A percentile compares a stretch with the other conserved stretches of the same genome.
Conservation (phyloP, 139 green algal genomes). For the Ulvella scutata region DNA sequence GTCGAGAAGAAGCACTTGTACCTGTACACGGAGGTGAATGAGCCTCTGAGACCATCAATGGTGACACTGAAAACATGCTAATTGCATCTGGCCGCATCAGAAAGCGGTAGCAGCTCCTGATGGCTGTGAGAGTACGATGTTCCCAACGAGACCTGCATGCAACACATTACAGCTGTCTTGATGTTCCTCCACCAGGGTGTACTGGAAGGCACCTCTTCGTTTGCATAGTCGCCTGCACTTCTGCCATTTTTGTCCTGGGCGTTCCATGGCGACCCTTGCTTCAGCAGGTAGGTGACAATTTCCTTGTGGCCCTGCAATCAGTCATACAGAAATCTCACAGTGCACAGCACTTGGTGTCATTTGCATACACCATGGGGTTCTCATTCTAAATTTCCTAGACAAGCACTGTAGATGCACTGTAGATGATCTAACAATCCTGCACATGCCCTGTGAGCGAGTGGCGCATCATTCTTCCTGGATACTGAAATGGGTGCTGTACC, state of each 20-base stretch:
- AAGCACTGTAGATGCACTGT: too few species aligned
- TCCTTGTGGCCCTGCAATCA: constrained; percentile 17
- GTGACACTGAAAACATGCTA: not conserved
- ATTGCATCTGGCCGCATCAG: not conserved
- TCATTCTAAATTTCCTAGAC: too few species aligned
- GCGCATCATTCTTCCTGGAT: too few species aligned
- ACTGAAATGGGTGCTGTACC: too few species aligned
- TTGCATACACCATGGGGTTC: too few species aligned
- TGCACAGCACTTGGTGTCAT: too few species aligned
- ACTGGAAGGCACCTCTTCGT: not conserved
- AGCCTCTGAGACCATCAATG: not conserved
- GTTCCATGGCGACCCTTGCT: constrained; percentile 49
- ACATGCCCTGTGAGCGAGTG: too few species aligned
- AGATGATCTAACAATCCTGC: too few species aligned
- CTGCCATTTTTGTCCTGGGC: constrained; percentile 34
- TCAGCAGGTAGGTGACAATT: constrained; percentile 33
- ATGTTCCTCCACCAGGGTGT: not conserved
- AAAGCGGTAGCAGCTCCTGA: not conserved
- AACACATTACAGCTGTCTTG: not conserved
- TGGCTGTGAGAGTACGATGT: not conserved
- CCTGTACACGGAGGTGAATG: constrained; percentile 2
- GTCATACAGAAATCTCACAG: too few species aligned
- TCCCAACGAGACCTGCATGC: not conserved
- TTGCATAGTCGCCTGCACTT: constrained; percentile 31
- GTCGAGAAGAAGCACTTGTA: not conserved